phyloP scores from a whole-genome alignment of 352 stramenopile genomes.

The Halophytophthora polymorphica region DNA sequence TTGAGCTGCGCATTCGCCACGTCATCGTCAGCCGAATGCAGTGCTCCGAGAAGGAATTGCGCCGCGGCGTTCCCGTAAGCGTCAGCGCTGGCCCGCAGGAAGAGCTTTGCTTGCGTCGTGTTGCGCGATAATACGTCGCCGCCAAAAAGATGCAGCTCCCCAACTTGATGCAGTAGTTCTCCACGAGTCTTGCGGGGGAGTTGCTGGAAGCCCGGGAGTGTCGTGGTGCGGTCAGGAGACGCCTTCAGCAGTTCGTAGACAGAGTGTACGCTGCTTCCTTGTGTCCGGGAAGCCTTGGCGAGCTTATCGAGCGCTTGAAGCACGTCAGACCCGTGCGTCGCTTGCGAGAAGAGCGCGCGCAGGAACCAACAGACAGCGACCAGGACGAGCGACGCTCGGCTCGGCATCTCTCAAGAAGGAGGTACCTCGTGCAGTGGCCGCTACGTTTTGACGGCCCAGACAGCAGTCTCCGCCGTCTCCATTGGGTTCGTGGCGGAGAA shows the following conservation, averaged over 20 bases:
- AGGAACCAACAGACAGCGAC: slow-evolving; percentile 11
- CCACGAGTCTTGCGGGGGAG: slow-evolving; percentile 17
- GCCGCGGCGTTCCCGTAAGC: slow-evolving; percentile 20
- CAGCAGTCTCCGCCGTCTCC: background rate
- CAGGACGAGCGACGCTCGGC: slow-evolving; percentile 5
- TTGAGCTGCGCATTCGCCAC: slow-evolving; percentile 30
- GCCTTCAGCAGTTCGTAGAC: slow-evolving; percentile 18
- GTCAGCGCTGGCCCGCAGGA: slow-evolving; percentile 42
- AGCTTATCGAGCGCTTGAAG: slow-evolving; percentile 13
- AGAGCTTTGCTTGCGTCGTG: slow-evolving; percentile 18
- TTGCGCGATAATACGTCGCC: slow-evolving; percentile 12
- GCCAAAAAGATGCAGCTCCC: slow-evolving; percentile 32
- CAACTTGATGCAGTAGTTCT: slow-evolving; percentile 34
- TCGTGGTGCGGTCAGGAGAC: slow-evolving; percentile 11
- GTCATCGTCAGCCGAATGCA: slow-evolving; percentile 17
- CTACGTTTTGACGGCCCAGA: slow-evolving; percentile 20
- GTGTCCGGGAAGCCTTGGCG: slow-evolving; percentile 4
- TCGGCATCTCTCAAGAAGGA: slow-evolving; percentile 7
- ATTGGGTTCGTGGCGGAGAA: slow-evolving; percentile 13
- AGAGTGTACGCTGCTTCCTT: slow-evolving; percentile 3
- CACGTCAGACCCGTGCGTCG: slow-evolving; percentile 12
- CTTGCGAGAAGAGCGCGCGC: background rate
- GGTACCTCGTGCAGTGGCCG: too few relatives aligned
- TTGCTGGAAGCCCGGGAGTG: slow-evolving; percentile 21
- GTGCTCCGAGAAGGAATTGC: slow-evolving; percentile 46